Evolutionary conservation across 139 green algal genomes (phyloP).

Genomic region (Tetraselmis chui): DNA sequence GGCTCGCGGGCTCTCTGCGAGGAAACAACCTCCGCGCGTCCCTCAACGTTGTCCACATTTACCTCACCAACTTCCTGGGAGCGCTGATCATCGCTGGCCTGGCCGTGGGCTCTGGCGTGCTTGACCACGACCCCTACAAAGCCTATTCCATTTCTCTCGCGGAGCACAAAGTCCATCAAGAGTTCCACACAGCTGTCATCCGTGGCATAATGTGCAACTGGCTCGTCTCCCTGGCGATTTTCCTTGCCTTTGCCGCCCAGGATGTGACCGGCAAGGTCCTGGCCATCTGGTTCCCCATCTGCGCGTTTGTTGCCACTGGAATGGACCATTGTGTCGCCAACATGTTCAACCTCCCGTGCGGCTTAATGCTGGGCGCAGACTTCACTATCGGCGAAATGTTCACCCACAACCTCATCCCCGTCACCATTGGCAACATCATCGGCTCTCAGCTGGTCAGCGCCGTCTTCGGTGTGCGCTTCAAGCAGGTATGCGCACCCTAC

Average conservation of each 20-base stretch:
- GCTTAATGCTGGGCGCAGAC: slow-evolving; percentile 8
- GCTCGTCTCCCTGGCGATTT: slow-evolving; percentile 14
- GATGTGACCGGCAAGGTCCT: slow-evolving; percentile 6
- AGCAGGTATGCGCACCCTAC: too few relatives aligned
- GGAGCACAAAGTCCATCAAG: background rate
- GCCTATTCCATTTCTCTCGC: background rate
- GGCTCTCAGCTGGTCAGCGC: background rate
- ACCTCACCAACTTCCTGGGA: slow-evolving; percentile 8
- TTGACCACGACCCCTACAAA: background rate
- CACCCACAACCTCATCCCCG: slow-evolving; percentile 10
- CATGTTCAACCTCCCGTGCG: slow-evolving; percentile 7
- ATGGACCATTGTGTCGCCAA: slow-evolving; percentile 12
- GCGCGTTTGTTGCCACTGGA: slow-evolving; percentile 14
- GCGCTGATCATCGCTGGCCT: slow-evolving; percentile 2
- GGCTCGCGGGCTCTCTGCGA: background rate
- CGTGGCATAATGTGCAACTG: slow-evolving; percentile 13
- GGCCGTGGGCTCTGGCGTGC: background rate
- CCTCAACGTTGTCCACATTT: slow-evolving; percentile 3
- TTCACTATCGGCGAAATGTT: slow-evolving; percentile 7
- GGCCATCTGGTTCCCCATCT: slow-evolving; percentile 8
- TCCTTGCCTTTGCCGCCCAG: background rate
- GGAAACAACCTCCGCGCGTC: background rate
- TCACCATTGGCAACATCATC: slow-evolving; percentile 19
- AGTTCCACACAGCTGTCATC: background rate
- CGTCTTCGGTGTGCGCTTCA: background rate